Evolutionary conservation across 169 alveolate genomes (phyloP), one percentile per base, ranked within the genome.

Genomic region (Cryptosporidium muris): DNA sequence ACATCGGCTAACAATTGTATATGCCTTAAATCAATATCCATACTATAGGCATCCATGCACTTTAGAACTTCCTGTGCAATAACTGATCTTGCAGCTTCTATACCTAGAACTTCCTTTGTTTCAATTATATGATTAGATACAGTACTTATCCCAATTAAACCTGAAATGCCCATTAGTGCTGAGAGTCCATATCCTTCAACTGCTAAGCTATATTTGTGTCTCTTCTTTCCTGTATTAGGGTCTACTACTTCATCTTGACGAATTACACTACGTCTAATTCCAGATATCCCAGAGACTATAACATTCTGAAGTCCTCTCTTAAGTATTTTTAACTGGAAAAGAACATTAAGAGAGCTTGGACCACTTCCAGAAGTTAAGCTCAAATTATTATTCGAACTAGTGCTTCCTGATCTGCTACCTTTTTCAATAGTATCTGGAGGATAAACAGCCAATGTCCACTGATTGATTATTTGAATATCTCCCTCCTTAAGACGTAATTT

Each of bases 21-120:
- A 92, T 97, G 99, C 56, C 99, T 90, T 43, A 93, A 88, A 90
- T 98, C 99, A 2, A 96, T 95, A 65, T 96, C 95, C 82, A 96
- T 95, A 51, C 97, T 93, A 88, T 96, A 98, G 34, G 97, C 95
- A 68, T 93, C 95, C 96, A 96, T 94, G 42, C 98, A 96, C 66
- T 92, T 92, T 42, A 93, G 91, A 53, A 98, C 96, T 82, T 98
- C 99, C 74, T 93, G 90, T 47, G 96, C 96, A 68, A 98, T 97
- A 11, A 96, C 94, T 16, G 92, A 82, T 82, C 99, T 93, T 1
- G 99, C 99, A 8, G 99, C 99, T 90, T 98, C 99, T 16, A 96
- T 94, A 42, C 99, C 99, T 56, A 95, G 91, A 45, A 95, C 94
- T 82, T 91, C 81, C 34, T 94, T 96, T 42, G 95, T 97, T 85